Conservation (phyloP, 805 yeast species). For the Kodamaea kakaduensis region DNA sequence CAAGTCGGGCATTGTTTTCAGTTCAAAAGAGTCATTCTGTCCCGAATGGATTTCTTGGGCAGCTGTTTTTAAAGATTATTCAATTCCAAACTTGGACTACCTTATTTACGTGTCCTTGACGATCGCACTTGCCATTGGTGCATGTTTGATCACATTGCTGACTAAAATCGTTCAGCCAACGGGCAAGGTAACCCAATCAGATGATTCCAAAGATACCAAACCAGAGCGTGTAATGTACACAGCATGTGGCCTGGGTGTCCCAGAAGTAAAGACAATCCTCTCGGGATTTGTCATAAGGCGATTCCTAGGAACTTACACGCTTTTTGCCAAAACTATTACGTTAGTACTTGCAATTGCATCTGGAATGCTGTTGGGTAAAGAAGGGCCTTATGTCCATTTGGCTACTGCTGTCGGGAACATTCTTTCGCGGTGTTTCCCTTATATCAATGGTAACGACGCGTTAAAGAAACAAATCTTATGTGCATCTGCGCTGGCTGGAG, state of each 20-base stretch:
- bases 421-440: slow-evolving; percentile 42
- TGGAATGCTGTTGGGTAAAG: slow-evolving; percentile 56
- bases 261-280: slow-evolving; percentile 56
- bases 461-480: slow-evolving; percentile 50
- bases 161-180: slow-evolving; percentile 33
- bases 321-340: slow-evolving; percentile 45
- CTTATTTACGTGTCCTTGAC: slow-evolving; percentile 35
- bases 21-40: slow-evolving; percentile 7
- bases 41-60: slow-evolving; percentile 46
- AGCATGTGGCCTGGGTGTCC: slow-evolving; percentile 59
- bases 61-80: slow-evolving; percentile 17
- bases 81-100: slow-evolving; percentile 23
- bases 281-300: slow-evolving; percentile 55
- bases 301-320: slow-evolving; percentile 49
- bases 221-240: slow-evolving; percentile 35
- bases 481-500: slow-evolving; percentile 57
- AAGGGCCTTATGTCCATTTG: slow-evolving; percentile 60
- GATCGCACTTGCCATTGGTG: slow-evolving; percentile 38
- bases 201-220: too few relatives aligned
- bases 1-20: slow-evolving; percentile 18
- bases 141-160: slow-evolving; percentile 44
- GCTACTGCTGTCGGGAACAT: slow-evolving; percentile 58
- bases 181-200: not conserved
- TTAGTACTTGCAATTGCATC: slow-evolving; percentile 52
- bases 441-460: slow-evolving; percentile 45